Base-by-base conservation (phyloP, 805 yeast species). In the Cyberlindnera euphorbiae region DNA sequence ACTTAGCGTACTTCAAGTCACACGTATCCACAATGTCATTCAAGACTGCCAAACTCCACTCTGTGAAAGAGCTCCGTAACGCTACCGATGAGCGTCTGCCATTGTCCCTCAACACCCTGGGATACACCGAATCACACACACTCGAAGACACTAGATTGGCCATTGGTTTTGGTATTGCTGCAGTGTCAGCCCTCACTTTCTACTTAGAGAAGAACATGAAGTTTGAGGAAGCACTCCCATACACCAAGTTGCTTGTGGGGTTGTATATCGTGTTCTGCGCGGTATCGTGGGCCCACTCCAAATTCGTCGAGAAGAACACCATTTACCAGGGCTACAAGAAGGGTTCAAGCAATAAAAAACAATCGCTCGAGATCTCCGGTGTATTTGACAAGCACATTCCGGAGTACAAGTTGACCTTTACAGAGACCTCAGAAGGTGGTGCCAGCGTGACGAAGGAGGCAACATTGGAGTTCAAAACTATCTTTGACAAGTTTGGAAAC, bases 91-190 rank as follows among this genome's bases (percentile, higher is more conserved):
- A 44, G 41, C 41, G 44, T 19, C 36, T 44, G 1, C 44, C 48
- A 6, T n/a, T 34, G 10, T 41, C 38, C 6, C 30, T 46, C 5
- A 17, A 31, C 26, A 32, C 42, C 2, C 38, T 71, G 21, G 75
- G 75, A 4, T 71, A 61, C 48, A 57, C 56, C 7, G 68, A 71
- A 44, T 59, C 68, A 9, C 67, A 68, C 41, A 39, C 45, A 7
- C 45, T 71, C 10, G 52, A 45, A 18, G 83, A 77, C 51, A 50
- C 64, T 13, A 74, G 71, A 50, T 55, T 76, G 30, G 71, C 64
- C 6, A 56, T 77, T 34, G 82, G 82, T 2, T 66, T 69, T 39
- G 44, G 64, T 14, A 69, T 75, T 21, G 79, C 71, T 7, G 53
- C 59, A 2, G 56, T 73, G 13, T 75, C 79, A 8, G 82, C 64